These are phyloP conservation scores for Quercus tomentella DNA, from an alignment of 331 rosid species.

Conservation along the genomic window DNA sequence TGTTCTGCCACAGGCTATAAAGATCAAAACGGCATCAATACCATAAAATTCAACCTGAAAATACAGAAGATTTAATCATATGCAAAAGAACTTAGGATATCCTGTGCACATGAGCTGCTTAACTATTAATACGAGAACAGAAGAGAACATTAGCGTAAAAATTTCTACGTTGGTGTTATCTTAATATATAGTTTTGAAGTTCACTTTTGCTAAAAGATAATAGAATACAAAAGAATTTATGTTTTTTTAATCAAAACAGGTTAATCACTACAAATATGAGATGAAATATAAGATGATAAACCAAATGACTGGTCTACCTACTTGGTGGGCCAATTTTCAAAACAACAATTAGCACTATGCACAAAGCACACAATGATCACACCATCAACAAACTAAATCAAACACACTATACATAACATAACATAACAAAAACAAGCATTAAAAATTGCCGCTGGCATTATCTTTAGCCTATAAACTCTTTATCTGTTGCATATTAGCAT, in stretches of 20 bases:
- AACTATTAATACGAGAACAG: neutral
- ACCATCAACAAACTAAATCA: constrained; percentile 7
- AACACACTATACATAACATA: neutral
- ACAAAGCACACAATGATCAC: neutral
- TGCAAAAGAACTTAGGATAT: neutral
- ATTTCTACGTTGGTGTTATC: neutral
- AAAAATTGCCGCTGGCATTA: neutral
- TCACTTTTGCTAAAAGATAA: neutral
- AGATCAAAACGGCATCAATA: constrained; percentile 5
- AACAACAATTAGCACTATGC: neutral
- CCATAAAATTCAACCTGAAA: constrained; percentile 18
- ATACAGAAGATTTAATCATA: neutral
- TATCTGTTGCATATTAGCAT: neutral
- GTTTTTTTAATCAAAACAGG: neutral
- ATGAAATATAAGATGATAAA: neutral
- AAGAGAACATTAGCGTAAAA: neutral
- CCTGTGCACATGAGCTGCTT: neutral
- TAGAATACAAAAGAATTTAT: neutral
- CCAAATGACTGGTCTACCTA: neutral
- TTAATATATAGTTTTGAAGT: neutral
- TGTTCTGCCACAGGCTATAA: constrained; percentile 18
- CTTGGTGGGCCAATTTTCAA: neutral
- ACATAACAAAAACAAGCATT: neutral
- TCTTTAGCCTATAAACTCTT: constrained; percentile 1
- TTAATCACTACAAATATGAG: neutral